These are phyloP conservation scores for Cutaneotrichosporon dermatis DNA, from an alignment of 1,284 basidiomycete genomes.

Conservation along the genomic window DNA sequence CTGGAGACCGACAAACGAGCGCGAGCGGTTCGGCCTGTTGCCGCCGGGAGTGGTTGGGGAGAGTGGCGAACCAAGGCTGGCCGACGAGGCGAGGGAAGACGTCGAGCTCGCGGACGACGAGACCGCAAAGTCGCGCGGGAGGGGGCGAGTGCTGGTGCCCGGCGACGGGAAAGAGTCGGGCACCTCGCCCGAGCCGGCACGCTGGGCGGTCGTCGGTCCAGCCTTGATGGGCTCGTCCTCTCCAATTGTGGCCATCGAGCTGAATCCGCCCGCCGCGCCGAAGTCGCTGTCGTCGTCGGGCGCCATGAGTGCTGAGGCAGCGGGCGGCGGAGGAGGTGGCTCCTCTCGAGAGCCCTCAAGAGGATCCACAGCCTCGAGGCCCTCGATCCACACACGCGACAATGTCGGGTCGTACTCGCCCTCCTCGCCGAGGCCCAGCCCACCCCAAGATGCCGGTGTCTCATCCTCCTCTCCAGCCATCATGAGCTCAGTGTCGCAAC, in stretches of 20 bases:
- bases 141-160: background rate
- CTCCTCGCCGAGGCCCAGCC: constrained; percentile 38
- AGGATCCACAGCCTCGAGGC: constrained; percentile 32
- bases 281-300: constrained; percentile 30
- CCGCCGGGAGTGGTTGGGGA: background rate
- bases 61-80: background rate
- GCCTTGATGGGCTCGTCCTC: constrained; percentile 16
- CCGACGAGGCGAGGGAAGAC: background rate
- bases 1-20: constrained; percentile 44
- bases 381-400: constrained; percentile 43
- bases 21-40: constrained; percentile 8
- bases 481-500: constrained; percentile 45
- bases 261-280: background rate
- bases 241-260: constrained; percentile 27
- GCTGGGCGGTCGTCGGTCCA: background rate
- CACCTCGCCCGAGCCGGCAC: background rate
- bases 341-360: constrained; percentile 7
- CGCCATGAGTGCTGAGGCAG: background rate
- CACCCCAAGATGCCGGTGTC: constrained; percentile 39
- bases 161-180: constrained; percentile 1
- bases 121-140: background rate
- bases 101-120: background rate
- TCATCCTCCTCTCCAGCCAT: constrained; percentile 43
- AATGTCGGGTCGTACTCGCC: constrained; percentile 30
- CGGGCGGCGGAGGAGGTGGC: too few relatives aligned